Conservation (phyloP, 305 asterid species). For the Rubia peregrina region DNA sequence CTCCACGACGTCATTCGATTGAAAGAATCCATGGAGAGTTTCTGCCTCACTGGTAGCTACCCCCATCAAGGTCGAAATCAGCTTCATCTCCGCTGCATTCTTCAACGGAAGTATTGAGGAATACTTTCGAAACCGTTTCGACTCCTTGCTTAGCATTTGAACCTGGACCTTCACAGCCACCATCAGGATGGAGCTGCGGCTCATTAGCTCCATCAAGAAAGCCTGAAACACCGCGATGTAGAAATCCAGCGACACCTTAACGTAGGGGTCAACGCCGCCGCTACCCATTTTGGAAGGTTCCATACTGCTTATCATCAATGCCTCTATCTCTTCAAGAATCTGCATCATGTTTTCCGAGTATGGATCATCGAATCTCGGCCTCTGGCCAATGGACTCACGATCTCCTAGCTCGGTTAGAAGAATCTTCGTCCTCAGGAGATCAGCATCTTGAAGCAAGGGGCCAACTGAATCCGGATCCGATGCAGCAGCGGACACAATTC, state of each 20-base stretch:
- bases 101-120: conserved; percentile 5
- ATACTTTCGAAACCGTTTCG: neutral
- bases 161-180: neutral
- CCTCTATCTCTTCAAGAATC: neutral
- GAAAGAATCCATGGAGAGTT: neutral
- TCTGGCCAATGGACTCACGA: neutral
- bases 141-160: neutral
- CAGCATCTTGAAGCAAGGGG: neutral
- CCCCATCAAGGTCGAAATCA: neutral
- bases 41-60: neutral
- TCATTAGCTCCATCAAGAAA: conserved; percentile 6
- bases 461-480: neutral
- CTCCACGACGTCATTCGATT: neutral
- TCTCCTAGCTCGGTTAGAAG: conserved; percentile 1
- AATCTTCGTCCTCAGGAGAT: neutral
- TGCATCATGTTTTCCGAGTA: neutral
- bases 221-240: neutral
- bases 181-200: neutral
- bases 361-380: neutral
- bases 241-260: neutral
- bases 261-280: no score
- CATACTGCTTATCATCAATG: neutral
- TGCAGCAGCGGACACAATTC: neutral
- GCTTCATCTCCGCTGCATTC: neutral
- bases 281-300: no score